phyloP scores from a whole-genome alignment of 352 stramenopile genomes.

The Globisporangium sylvaticum region DNA sequence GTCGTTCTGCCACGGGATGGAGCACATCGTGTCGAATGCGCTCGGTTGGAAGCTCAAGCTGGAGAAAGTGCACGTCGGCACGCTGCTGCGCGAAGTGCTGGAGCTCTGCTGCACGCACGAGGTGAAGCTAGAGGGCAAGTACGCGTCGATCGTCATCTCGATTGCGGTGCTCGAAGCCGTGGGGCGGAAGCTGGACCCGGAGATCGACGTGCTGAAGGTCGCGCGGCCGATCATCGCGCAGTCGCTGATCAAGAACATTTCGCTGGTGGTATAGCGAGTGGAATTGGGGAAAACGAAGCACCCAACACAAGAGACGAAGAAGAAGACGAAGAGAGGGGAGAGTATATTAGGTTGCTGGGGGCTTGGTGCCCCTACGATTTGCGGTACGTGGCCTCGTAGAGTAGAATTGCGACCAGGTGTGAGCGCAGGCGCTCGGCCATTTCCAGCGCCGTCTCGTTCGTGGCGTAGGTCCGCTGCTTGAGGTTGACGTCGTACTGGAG shows the following conservation, averaged over 20 bases:
- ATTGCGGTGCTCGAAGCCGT: slow-evolving; percentile 94
- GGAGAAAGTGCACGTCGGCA: slow-evolving; percentile 72
- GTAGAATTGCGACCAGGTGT: slow-evolving; percentile 66
- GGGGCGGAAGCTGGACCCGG: slow-evolving; percentile 85
- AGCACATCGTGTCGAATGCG: slow-evolving; percentile 65
- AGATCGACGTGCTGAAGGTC: slow-evolving; percentile 86
- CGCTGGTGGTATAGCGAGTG: slow-evolving; percentile 1
- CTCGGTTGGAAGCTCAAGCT: slow-evolving; percentile 60
- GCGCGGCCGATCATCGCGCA: slow-evolving; percentile 92
- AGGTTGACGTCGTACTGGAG: slow-evolving; percentile 58
- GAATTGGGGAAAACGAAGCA: background rate
- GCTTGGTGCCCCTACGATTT: slow-evolving; percentile 15
- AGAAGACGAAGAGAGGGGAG: background rate
- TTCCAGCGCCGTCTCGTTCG: slow-evolving; percentile 74
- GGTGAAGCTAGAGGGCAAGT: slow-evolving; percentile 93
- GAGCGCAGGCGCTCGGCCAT: slow-evolving; percentile 71
- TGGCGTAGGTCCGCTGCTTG: slow-evolving; percentile 56
- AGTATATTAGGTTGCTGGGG: slow-evolving; percentile 2
- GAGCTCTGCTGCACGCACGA: slow-evolving; percentile 91
- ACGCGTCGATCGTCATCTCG: slow-evolving; percentile 92
- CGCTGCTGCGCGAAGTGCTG: slow-evolving; percentile 69
- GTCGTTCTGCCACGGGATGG: slow-evolving; percentile 70
- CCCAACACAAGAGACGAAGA: background rate
- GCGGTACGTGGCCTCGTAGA: slow-evolving; percentile 71
- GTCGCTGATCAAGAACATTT: slow-evolving; percentile 82